Base-by-base conservation (phyloP, 2,329 filamentous ascomycete species). In the Ophiostoma novo-ulmi region DNA sequence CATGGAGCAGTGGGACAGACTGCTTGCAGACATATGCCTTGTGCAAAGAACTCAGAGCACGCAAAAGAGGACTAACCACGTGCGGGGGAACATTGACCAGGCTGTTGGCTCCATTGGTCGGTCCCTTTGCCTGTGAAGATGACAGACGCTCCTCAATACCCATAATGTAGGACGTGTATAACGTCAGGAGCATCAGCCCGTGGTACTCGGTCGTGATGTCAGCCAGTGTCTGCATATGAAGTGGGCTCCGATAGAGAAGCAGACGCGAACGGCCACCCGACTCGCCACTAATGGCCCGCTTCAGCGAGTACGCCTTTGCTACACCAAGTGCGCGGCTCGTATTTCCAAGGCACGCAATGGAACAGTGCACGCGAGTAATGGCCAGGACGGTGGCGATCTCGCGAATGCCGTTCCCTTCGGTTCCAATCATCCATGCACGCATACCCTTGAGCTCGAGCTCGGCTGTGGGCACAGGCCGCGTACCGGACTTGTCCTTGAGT, bases 401-500 rank as follows among this genome's bases (percentile, higher is more conserved):
- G 35, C 86, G 85, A 39, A 91, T 84, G 1, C 91, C 91, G 58
- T 85, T 80, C 1, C 90, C 90, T 73, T 90, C 84, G 3, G 84
- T 79, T 6, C 91, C 91, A 38, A 94, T 79, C 6, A 92, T 81
- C 82, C 88, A 88, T 4, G 81, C 88, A 1, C 88, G 84, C 82
- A 87, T 87, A n/a, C 81, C 83, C 20, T 83, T 80, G 2, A 91
- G 82, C 72, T 89, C 88, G 0, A 93, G 83, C 77, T 93, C 90
- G 0, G 90, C 91, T 0, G 91, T 93, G 0, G 91, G 90, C 0
- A 93, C 80, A 0, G 88, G 83, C 66, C 86, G 86, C 0, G 90
- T 93, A 36, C 90, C 91, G 3, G 91, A 82, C 76, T 93, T 93
- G 77, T 87, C 86, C 79, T 93, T 93, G 20, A 93, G 80, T 0